A percentile compares a stretch with the other conserved stretches of the same genome.
phyloP scores from a whole-genome alignment of 441 rosid genomes.

The Kokia cookei region DNA sequence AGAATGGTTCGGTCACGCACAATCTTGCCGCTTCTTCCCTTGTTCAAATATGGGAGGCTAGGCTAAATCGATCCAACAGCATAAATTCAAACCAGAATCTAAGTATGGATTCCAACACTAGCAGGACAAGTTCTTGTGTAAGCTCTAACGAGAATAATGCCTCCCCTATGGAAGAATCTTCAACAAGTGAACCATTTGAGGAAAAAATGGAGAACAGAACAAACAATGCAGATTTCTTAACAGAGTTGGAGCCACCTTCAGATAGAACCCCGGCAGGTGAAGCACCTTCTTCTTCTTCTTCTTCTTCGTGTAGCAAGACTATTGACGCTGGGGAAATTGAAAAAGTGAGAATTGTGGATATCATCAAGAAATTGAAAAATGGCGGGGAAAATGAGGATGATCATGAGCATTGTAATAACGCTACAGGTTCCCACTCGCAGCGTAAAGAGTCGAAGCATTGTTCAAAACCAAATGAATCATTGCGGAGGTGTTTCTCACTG shows the following conservation, averaged over 20 bases:
- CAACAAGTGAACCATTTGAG: slow-evolving; percentile 12
- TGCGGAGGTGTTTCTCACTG: slow-evolving; percentile 24
- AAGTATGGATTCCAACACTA: neutral
- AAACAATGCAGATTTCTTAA: slow-evolving; percentile 20
- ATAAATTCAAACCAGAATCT: slow-evolving; percentile 14
- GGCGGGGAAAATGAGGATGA: slow-evolving; percentile 16
- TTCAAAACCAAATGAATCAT: slow-evolving; percentile 9
- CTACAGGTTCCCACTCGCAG: slow-evolving; percentile 20
- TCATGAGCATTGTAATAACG: slow-evolving; percentile 16
- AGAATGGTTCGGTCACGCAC: neutral
- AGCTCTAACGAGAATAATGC: slow-evolving; percentile 17
- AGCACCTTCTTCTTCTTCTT: slow-evolving; percentile 3
- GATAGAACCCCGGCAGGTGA: slow-evolving; percentile 19
- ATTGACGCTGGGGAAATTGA: slow-evolving; percentile 42
- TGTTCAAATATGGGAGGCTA: slow-evolving; percentile 94
- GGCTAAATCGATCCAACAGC: slow-evolving; percentile 43
- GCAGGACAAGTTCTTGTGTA: slow-evolving; percentile 36
- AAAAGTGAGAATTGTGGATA: slow-evolving; percentile 60
- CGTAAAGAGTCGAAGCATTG: slow-evolving; percentile 16
- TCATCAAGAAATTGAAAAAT: slow-evolving; percentile 47
- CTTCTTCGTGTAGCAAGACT: slow-evolving; percentile 3
- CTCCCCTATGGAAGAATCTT: slow-evolving; percentile 18
- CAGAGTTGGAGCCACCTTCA: slow-evolving; percentile 28
- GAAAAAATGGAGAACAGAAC: slow-evolving; percentile 8
- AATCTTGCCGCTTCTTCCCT: slow-evolving; percentile 75